Conservation (phyloP, 768 basidiomycete species). For the Pulveroboletus sp. region DNA sequence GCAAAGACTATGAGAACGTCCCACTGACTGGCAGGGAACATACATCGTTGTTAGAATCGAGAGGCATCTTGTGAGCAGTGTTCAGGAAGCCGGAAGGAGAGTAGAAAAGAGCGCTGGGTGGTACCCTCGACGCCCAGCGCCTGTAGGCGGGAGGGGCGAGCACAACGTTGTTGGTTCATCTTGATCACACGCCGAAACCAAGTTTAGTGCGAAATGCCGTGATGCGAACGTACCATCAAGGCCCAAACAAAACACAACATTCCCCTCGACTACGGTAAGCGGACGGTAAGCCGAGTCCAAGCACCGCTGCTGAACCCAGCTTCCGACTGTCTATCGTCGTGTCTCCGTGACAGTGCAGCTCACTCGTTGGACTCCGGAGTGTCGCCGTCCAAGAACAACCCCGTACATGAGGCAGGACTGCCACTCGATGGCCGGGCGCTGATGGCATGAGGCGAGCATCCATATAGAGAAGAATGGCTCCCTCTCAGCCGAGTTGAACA, state of each 20-base stretch:
- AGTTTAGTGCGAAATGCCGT: not conserved
- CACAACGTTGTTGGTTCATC: slow-evolving; percentile 7
- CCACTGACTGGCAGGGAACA: not conserved
- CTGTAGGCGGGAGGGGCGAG: not conserved
- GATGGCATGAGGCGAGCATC: not conserved
- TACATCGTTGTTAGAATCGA: not conserved
- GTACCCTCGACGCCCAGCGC: not conserved
- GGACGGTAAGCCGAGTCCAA: too few relatives aligned
- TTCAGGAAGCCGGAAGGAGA: not conserved
- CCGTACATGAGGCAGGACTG: not conserved
- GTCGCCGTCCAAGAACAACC: not conserved
- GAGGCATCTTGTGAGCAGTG: not conserved
- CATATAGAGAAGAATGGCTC: not conserved
- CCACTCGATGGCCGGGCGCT: not conserved
- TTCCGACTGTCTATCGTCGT: too few relatives aligned
- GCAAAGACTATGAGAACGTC: not conserved
- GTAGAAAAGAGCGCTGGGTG: not conserved
- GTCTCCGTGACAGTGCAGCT: not conserved
- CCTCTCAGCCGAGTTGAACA: not conserved
- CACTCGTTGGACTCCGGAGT: not conserved
- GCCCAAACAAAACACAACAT: not conserved
- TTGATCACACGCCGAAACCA: not conserved
- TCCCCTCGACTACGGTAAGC: too few relatives aligned
- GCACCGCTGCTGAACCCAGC: too few relatives aligned
- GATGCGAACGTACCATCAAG: not conserved